Evolutionary conservation across 2,329 filamentous ascomycete genomes (phyloP).

Genomic region (Phaeosphaeria sp.): DNA sequence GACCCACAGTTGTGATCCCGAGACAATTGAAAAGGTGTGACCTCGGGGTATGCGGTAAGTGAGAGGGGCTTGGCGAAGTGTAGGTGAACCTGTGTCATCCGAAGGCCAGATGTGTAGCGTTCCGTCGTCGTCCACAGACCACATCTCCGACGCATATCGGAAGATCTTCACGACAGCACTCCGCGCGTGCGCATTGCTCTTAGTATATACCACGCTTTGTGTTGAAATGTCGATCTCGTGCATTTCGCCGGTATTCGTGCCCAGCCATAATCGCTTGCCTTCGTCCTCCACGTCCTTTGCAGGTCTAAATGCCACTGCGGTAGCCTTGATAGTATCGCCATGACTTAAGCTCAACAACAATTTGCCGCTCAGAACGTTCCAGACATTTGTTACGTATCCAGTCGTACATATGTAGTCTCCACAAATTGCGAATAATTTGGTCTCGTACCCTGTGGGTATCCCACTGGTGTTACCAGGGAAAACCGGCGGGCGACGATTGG

Average conservation of each 20-base stretch:
- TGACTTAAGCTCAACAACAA: slow-evolving; percentile 81
- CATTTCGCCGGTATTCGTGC: slow-evolving; percentile 85
- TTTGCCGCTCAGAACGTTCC: slow-evolving; percentile 84
- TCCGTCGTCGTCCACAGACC: slow-evolving; percentile 91
- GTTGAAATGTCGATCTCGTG: slow-evolving; percentile 84
- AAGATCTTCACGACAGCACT: slow-evolving; percentile 84
- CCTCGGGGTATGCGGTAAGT: slow-evolving; percentile 79
- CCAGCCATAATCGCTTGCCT: slow-evolving; percentile 84
- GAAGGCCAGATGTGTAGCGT: slow-evolving; percentile 87
- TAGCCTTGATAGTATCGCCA: slow-evolving; percentile 82
- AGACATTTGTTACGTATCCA: slow-evolving; percentile 85
- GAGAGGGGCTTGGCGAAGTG: slow-evolving; percentile 74
- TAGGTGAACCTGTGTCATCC: slow-evolving; percentile 76
- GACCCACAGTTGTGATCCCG: slow-evolving; percentile 86
- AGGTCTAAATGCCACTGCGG: slow-evolving; percentile 85
- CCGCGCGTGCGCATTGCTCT: slow-evolving; percentile 75
- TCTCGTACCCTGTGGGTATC: slow-evolving; percentile 85
- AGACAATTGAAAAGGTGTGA: slow-evolving; percentile 86
- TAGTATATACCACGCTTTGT: slow-evolving; percentile 72
- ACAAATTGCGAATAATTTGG: slow-evolving; percentile 83
- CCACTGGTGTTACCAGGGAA: slow-evolving; percentile 75
- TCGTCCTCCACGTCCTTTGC: slow-evolving; percentile 78
- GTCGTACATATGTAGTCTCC: slow-evolving; percentile 87
- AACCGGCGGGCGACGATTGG: slow-evolving; percentile 82
- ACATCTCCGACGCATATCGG: slow-evolving; percentile 86